These are phyloP conservation scores for Pichia thaimueangensis DNA, from an alignment of 805 yeast species.

Conservation along the genomic window DNA sequence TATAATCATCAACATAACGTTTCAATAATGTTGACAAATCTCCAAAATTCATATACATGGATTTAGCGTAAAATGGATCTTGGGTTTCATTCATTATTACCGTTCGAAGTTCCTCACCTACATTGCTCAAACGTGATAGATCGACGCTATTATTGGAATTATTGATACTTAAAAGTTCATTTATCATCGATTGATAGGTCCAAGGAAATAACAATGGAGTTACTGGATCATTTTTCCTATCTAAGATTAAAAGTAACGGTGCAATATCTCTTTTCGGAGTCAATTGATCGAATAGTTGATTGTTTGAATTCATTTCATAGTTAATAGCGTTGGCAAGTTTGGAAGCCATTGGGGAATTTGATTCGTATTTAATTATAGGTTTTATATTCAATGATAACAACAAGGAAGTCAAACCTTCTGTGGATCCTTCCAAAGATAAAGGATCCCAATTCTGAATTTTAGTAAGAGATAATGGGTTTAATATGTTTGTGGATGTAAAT, in stretches of 20 bases:
- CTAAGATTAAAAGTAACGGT: slow-evolving; percentile 70
- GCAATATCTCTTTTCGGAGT: slow-evolving; percentile 49
- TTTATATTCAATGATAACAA: slow-evolving; percentile 67
- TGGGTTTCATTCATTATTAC: slow-evolving; percentile 61
- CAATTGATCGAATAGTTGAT: slow-evolving; percentile 62
- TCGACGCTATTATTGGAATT: slow-evolving; percentile 64
- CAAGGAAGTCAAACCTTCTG: slow-evolving; percentile 44
- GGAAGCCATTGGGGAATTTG: slow-evolving; percentile 56
- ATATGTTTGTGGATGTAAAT: slow-evolving; percentile 31
- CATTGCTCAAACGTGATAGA: slow-evolving; percentile 47
- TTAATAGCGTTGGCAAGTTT: slow-evolving; percentile 63
- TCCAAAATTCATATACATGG: slow-evolving; percentile 89
- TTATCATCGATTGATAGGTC: slow-evolving; percentile 98
- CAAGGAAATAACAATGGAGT: slow-evolving; percentile 92
- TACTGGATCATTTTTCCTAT: slow-evolving; percentile 83
- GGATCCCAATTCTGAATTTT: slow-evolving; percentile 41
- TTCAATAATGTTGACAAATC: slow-evolving; percentile 87
- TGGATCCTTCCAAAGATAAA: slow-evolving; percentile 35
- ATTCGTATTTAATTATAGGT: slow-evolving; percentile 76
- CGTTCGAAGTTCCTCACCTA: slow-evolving; percentile 52
- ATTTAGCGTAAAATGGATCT: slow-evolving; percentile 71
- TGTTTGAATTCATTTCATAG: slow-evolving; percentile 49
- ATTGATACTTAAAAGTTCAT: slow-evolving; percentile 77
- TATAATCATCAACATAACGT: slow-evolving; percentile 76
- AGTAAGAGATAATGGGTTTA: slow-evolving; percentile 17